phyloP scores from a whole-genome alignment of 768 basidiomycete genomes.

The Mycena vulgaris region DNA sequence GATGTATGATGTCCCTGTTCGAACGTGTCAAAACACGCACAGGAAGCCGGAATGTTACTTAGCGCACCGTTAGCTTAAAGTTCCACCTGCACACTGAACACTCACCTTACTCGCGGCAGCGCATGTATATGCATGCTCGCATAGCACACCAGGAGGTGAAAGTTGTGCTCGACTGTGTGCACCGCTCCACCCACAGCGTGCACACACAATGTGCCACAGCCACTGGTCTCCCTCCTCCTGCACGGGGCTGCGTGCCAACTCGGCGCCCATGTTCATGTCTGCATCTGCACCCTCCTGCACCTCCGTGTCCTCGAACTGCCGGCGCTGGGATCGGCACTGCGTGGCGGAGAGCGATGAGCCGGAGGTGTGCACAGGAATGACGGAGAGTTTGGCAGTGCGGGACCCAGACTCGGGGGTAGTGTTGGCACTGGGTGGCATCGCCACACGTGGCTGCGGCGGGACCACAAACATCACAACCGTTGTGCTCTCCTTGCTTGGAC shows the following conservation, averaged over 20 bases:
- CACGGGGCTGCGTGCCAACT: slow-evolving; percentile 17
- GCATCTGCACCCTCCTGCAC: slow-evolving; percentile 76
- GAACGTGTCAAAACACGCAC: no score
- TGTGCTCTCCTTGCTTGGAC: slow-evolving; percentile 18
- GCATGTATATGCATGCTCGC: no score
- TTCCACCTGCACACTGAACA: no score
- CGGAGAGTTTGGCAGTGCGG: slow-evolving; percentile 63
- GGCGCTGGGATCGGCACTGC: neutral
- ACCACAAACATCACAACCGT: slow-evolving; percentile 33
- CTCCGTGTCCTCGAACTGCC: slow-evolving; percentile 54
- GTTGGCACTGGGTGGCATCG: slow-evolving; percentile 43
- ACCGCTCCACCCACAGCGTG: no score
- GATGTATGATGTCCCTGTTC: no score
- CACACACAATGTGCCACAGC: slow-evolving; percentile 86
- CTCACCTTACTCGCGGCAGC: no score
- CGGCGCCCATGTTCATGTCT: slow-evolving; percentile 65
- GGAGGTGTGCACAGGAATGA: slow-evolving; percentile 49
- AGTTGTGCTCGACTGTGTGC: no score
- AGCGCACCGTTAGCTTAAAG: no score
- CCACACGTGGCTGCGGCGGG: slow-evolving; percentile 44
- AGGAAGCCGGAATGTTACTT: no score
- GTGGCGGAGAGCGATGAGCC: slow-evolving; percentile 8
- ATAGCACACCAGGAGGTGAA: no score
- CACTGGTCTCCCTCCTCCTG: slow-evolving; percentile 77
- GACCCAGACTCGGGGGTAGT: no score